Conservation (phyloP, 805 yeast genomes). For the Schwanniomyces polymorphus region DNA sequence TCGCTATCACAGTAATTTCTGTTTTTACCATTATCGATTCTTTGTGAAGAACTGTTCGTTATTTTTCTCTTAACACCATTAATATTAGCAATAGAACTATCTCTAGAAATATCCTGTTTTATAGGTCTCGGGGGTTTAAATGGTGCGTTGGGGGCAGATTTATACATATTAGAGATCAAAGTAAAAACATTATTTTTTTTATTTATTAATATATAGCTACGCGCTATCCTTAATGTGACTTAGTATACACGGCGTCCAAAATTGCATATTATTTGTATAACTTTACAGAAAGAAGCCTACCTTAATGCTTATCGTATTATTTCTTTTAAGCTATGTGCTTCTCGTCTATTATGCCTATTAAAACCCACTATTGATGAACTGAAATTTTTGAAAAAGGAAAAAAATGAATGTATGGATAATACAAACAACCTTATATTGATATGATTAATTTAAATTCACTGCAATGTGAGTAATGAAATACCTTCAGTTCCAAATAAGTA, state of each 20-base stretch:
- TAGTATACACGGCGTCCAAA: not conserved
- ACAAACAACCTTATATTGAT: not conserved
- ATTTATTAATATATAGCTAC: not conserved
- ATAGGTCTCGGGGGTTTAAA: constrained; percentile 51
- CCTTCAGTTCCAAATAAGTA: constrained; percentile 31
- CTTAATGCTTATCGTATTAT: not conserved
- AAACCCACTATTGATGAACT: not conserved
- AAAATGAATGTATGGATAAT: not conserved
- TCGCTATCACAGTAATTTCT: not conserved
- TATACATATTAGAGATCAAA: constrained; percentile 3
- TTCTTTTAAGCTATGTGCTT: not conserved
- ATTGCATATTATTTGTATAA: not conserved
- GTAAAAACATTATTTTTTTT: not conserved
- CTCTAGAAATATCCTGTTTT: not conserved
- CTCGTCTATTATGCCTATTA: not conserved
- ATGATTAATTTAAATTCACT: not conserved
- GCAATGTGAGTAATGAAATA: not conserved
- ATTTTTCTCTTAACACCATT: not conserved
- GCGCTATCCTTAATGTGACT: not conserved
- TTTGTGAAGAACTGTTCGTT: not conserved
- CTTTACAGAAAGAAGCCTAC: not conserved
- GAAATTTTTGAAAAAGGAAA: not conserved
- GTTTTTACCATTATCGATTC: not conserved
- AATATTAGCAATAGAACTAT: not conserved
- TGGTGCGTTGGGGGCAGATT: constrained; percentile 33